phyloP scores from a whole-genome alignment of 768 basidiomycete species.

The Termitomyces eurrhizus region DNA sequence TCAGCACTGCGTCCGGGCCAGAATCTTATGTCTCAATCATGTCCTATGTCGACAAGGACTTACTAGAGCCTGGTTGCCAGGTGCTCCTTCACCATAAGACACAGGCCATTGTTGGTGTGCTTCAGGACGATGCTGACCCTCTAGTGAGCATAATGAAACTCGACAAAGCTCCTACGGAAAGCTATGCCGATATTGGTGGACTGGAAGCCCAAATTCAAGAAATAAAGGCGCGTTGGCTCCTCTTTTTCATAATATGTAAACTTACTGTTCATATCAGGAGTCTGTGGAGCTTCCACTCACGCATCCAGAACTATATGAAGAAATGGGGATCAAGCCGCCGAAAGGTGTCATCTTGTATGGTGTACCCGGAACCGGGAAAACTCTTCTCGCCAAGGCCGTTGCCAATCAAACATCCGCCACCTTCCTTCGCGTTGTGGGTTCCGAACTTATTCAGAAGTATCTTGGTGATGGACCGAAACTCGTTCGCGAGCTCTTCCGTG shows the following conservation, averaged over 20 bases:
- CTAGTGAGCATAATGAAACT: slow-evolving; percentile 98
- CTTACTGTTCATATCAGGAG: slow-evolving; percentile 53
- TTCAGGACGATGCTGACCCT: slow-evolving; percentile 93
- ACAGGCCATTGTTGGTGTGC: slow-evolving; percentile 90
- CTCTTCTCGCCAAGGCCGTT: slow-evolving; percentile 94
- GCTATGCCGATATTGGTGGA: slow-evolving; percentile 98
- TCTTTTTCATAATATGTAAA: neutral
- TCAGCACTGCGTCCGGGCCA: slow-evolving; percentile 90
- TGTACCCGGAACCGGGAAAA: slow-evolving; percentile 98
- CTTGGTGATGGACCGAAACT: slow-evolving; percentile 98
- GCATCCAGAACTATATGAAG: slow-evolving; percentile 97
- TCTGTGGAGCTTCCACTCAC: slow-evolving; percentile 96
- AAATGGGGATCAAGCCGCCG: slow-evolving; percentile 99
- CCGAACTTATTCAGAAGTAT: slow-evolving; percentile 98
- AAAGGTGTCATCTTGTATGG: slow-evolving; percentile 99
- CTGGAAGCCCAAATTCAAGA: slow-evolving; percentile 97
- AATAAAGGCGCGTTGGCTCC: slow-evolving; percentile 69
- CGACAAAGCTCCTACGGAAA: slow-evolving; percentile 98
- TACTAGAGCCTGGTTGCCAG: slow-evolving; percentile 93
- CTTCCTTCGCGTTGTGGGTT: slow-evolving; percentile 95
- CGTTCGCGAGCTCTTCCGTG: slow-evolving; percentile 94
- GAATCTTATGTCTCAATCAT: slow-evolving; percentile 98
- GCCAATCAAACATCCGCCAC: slow-evolving; percentile 98
- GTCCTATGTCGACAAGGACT: slow-evolving; percentile 97
- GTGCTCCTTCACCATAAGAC: slow-evolving; percentile 96